These are phyloP conservation scores for Linnemannia zychae DNA, from an alignment of 192 early-diverging fungal genomes.

Conservation along the genomic window DNA sequence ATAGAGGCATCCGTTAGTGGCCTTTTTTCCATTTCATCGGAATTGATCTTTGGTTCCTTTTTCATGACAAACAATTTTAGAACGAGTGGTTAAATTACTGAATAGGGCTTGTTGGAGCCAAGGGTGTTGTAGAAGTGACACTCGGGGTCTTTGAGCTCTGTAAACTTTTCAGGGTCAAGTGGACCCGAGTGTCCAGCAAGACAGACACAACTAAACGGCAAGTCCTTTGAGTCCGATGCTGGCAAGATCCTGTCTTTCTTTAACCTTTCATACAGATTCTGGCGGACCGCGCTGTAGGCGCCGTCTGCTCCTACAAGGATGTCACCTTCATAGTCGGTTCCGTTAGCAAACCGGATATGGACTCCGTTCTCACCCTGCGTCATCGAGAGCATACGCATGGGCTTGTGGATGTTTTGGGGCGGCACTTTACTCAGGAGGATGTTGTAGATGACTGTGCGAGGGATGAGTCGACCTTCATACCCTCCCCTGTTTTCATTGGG, in stretches of 20 bases:
- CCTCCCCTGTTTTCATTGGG: not conserved
- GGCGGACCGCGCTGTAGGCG: not conserved
- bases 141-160: not conserved
- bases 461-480: not conserved
- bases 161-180: constrained; percentile 5
- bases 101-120: not conserved
- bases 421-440: constrained; percentile 1
- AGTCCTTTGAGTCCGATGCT: not conserved
- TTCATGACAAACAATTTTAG: not conserved
- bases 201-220: not conserved
- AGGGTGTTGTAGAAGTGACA: not conserved
- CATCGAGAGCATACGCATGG: not conserved
- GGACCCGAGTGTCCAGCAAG: constrained; percentile 4
- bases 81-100: not conserved
- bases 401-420: not conserved
- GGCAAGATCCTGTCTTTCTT: not conserved
- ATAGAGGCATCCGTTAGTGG: not conserved
- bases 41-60: not conserved
- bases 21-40: not conserved
- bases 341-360: not conserved
- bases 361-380: not conserved
- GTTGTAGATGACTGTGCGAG: not conserved
- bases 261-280: constrained; percentile 4
- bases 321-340: not conserved
- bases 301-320: constrained; percentile 19